These are phyloP conservation scores for Suillus spraguei DNA, from an alignment of 768 basidiomycete species.

Conservation along the genomic window DNA sequence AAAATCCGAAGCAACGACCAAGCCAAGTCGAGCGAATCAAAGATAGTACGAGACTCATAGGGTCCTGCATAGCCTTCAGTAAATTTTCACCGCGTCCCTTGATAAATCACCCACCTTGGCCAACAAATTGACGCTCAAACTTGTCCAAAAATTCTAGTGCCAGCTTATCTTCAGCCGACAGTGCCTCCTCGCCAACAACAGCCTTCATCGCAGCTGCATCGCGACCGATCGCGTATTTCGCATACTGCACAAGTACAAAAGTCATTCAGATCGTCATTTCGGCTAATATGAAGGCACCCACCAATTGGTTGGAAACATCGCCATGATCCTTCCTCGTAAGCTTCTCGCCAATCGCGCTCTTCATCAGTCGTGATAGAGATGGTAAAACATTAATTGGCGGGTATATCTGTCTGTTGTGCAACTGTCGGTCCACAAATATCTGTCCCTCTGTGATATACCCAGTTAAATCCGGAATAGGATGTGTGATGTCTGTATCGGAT, in stretches of 20 bases:
- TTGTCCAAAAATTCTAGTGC: conserved; percentile 97
- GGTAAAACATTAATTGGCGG: conserved; percentile 99
- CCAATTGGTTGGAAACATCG: conserved; percentile 98
- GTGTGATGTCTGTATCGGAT: conserved; percentile 85
- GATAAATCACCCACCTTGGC: conserved; percentile 68
- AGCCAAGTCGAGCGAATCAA: conserved; percentile 95
- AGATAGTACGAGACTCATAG: conserved; percentile 94
- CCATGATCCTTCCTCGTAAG: conserved; percentile 98
- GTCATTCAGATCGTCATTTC: conserved; percentile 17
- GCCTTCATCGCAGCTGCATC: conserved; percentile 99
- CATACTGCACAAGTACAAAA: conserved; percentile 61
- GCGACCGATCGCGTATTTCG: conserved; percentile 97
- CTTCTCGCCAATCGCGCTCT: conserved; percentile 98
- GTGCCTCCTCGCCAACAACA: conserved; percentile 97
- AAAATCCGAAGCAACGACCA: conserved; percentile 97
- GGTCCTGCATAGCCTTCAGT: conserved; percentile 55
- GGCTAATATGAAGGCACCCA: conserved; percentile 37
- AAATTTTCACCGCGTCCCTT: conserved; percentile 13
- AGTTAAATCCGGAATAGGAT: conserved; percentile 98
- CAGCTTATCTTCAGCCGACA: conserved; percentile 93
- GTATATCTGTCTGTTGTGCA: conserved; percentile 97
- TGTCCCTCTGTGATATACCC: conserved; percentile 99
- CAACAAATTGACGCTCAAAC: conserved; percentile 97
- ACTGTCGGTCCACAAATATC: conserved; percentile 96
- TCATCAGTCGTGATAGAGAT: conserved; percentile 98